Conservation (phyloP, 495 filamentous ascomycete species). For the Aspergillus panamensis region DNA sequence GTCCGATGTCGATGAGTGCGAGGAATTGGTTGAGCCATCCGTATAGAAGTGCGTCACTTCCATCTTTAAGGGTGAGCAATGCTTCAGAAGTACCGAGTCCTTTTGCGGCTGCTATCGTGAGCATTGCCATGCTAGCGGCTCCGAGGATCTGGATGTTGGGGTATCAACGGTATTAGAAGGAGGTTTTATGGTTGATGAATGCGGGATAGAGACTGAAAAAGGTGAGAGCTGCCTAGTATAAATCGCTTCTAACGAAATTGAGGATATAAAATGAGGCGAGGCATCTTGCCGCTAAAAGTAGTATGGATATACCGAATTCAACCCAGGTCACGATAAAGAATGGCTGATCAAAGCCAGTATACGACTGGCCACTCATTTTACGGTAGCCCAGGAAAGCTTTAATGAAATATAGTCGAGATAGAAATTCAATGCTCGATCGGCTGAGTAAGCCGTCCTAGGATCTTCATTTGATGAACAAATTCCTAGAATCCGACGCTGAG, state of each 20-base stretch:
- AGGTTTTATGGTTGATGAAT: background rate
- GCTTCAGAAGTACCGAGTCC: background rate
- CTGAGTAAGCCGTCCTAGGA: background rate
- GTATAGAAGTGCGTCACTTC: constrained; percentile 1
- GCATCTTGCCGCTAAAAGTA: constrained; percentile 4
- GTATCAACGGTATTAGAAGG: background rate
- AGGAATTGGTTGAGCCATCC: constrained; percentile 13
- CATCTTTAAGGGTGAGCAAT: background rate
- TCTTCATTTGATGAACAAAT: background rate
- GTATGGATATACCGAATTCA: constrained; percentile 2
- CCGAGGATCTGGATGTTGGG: constrained; percentile 4
- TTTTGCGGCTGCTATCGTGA: constrained; percentile 7
- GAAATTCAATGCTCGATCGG: too few species aligned
- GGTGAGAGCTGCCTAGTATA: background rate
- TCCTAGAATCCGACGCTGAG: background rate
- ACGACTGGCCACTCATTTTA: background rate
- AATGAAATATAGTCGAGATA: background rate
- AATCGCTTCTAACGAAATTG: background rate
- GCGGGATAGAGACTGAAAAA: background rate
- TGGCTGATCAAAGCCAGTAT: constrained; percentile 7
- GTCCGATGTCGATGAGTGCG: constrained; percentile 5
- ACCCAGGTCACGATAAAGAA: constrained; percentile 12
- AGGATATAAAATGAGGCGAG: background rate
- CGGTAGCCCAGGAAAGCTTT: background rate
- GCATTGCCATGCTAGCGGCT: constrained; percentile 8